Evolutionary conservation across 768 basidiomycete species (phyloP).

Genomic region (Podaxis rugospora): DNA sequence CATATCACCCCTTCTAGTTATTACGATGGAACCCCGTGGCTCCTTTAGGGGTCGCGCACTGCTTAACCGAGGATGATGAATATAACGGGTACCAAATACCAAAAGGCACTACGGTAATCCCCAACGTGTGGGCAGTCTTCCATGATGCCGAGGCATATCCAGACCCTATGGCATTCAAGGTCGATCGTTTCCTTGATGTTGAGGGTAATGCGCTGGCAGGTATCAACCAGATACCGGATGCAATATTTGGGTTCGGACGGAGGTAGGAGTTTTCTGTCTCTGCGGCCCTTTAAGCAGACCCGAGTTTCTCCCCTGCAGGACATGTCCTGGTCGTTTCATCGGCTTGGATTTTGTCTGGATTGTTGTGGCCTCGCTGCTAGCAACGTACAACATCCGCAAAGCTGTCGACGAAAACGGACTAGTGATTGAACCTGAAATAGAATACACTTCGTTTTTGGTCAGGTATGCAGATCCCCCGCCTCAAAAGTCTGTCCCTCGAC

Average conservation of each 20-base stretch:
- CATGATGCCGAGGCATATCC: slow-evolving; percentile 35
- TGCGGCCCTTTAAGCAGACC: not conserved
- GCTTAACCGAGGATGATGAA: slow-evolving; percentile 29
- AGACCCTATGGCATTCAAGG: slow-evolving; percentile 34
- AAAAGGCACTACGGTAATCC: slow-evolving; percentile 28
- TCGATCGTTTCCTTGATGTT: slow-evolving; percentile 30
- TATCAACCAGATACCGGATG: slow-evolving; percentile 30
- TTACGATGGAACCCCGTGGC: slow-evolving; percentile 42
- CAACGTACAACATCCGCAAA: slow-evolving; percentile 34
- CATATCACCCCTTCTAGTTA: slow-evolving; percentile 16
- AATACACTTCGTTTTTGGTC: slow-evolving; percentile 29
- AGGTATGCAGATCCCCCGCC: slow-evolving; percentile 24
- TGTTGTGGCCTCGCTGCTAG: slow-evolving; percentile 33
- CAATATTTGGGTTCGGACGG: slow-evolving; percentile 38
- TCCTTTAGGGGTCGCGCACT: slow-evolving; percentile 26
- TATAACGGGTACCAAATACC: slow-evolving; percentile 39
- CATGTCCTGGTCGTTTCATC: slow-evolving; percentile 41
- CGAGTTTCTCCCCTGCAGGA: slow-evolving; percentile 18
- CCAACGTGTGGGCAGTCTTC: slow-evolving; percentile 35
- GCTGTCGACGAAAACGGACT: slow-evolving; percentile 30
- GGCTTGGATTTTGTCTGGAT: slow-evolving; percentile 42
- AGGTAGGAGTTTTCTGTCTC: slow-evolving; percentile 19
- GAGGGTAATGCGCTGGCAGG: slow-evolving; percentile 23
- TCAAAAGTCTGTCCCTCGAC: not conserved
- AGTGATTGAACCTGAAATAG: slow-evolving; percentile 26